A percentile compares a stretch with the other conserved stretches of the same genome.
Conservation (phyloP, 495 filamentous ascomycete species). For the Xylaria nigripes region DNA sequence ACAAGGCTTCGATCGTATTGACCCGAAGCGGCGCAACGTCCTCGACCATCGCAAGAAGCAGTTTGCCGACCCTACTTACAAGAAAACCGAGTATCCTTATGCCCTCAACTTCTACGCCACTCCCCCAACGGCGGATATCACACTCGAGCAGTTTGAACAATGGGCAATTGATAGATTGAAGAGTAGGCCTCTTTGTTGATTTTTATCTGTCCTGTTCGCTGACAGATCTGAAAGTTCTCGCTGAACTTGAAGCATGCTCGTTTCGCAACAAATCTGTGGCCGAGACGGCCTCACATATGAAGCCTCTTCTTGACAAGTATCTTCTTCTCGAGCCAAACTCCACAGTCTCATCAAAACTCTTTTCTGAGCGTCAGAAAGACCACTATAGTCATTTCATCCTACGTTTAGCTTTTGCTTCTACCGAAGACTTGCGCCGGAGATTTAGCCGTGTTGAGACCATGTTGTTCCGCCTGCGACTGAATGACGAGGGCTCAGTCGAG, state of each 20-base stretch:
- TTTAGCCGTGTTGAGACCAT: slow-evolving; percentile 81
- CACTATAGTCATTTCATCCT: slow-evolving; percentile 98
- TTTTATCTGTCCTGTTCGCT: slow-evolving; percentile 6
- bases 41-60: slow-evolving; percentile 78
- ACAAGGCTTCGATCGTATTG: slow-evolving; percentile 64
- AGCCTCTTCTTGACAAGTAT: slow-evolving; percentile 72
- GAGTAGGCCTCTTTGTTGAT: slow-evolving; percentile 35
- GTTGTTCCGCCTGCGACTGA: slow-evolving; percentile 76
- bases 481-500: slow-evolving; percentile 61
- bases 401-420: slow-evolving; percentile 82
- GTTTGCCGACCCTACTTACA: slow-evolving; percentile 64
- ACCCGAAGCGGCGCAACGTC: slow-evolving; percentile 66
- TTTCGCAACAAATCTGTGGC: slow-evolving; percentile 78
- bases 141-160: slow-evolving; percentile 95
- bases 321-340: slow-evolving; percentile 75
- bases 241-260: slow-evolving; percentile 89
- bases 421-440: slow-evolving; percentile 83
- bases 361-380: slow-evolving; percentile 80
- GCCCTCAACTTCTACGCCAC: slow-evolving; percentile 85
- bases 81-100: slow-evolving; percentile 68
- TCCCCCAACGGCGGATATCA: slow-evolving; percentile 89
- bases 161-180: slow-evolving; percentile 95
- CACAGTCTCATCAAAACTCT: slow-evolving; percentile 47
- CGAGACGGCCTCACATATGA: slow-evolving; percentile 74
- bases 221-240: slow-evolving; percentile 56